phyloP scores from a whole-genome alignment of 2,329 filamentous ascomycete species.

The Aspergillus sclerotialis region DNA sequence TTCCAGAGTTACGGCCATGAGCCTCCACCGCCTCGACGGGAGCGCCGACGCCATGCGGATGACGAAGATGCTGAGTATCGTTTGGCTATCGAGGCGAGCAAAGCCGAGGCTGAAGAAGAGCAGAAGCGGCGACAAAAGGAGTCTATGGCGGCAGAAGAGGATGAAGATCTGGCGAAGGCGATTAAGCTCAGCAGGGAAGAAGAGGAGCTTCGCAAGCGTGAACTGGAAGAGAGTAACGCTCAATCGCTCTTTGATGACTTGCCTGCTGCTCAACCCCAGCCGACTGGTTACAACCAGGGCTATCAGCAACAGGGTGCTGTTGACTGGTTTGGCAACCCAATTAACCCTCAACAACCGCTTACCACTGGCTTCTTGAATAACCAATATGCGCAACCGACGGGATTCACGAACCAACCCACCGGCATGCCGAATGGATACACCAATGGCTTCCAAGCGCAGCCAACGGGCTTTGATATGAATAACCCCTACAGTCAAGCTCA shows the following conservation, averaged over 20 bases:
- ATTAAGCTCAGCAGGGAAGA: slow-evolving; percentile 95
- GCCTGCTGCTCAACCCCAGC: slow-evolving; percentile 62
- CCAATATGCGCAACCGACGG: slow-evolving; percentile 70
- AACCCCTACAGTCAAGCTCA: slow-evolving; percentile 36
- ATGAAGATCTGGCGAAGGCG: slow-evolving; percentile 89
- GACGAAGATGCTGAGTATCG: slow-evolving; percentile 88
- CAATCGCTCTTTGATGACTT: slow-evolving; percentile 81
- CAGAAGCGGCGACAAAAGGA: slow-evolving; percentile 59
- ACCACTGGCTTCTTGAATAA: slow-evolving; percentile 61
- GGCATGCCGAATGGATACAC: slow-evolving; percentile 64
- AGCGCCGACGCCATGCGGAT: slow-evolving; percentile 51
- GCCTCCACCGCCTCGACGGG: slow-evolving; percentile 31
- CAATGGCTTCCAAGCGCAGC: slow-evolving; percentile 63
- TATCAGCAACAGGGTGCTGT: slow-evolving; percentile 96
- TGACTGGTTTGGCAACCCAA: slow-evolving; percentile 94
- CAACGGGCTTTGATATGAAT: slow-evolving; percentile 62
- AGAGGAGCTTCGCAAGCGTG: slow-evolving; percentile 69
- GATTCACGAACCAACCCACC: slow-evolving; percentile 55
- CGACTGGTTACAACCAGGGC: slow-evolving; percentile 89
- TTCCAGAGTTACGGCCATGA: slow-evolving; percentile 38
- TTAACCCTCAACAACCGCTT: slow-evolving; percentile 69
- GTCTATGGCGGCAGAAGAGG: slow-evolving; percentile 59
- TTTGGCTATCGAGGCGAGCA: slow-evolving; percentile 89
- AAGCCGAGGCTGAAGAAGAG: slow-evolving; percentile 90
- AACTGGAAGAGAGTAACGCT: slow-evolving; percentile 80